Evolutionary conservation across 2,329 filamentous ascomycete species (phyloP), one percentile per base, ranked within the genome.

Genomic region (Ramichloridium luteum): DNA sequence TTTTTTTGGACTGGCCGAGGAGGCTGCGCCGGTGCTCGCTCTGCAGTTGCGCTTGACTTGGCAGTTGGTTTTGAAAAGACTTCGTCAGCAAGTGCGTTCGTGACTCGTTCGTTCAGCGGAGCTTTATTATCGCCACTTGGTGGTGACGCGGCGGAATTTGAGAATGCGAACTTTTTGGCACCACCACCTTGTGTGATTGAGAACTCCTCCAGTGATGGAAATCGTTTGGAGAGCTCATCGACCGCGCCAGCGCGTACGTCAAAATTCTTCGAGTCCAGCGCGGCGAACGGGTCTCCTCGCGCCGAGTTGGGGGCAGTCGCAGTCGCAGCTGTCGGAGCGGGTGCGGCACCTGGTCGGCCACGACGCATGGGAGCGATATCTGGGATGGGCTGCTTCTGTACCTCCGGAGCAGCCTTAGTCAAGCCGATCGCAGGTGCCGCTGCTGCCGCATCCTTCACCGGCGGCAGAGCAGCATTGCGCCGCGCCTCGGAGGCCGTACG

Each of bases 361-460:
- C 90, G 72, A 38, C 90, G 74, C 90, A 96, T 96, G 1, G 88
- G 90, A 22, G 81, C 77, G 39, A 98, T 84, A 14, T 94, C 84
- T 6, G 90, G 90, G 33, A 96, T 76, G 6, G 69, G 64, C 44
- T 79, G 73, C 32, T 80, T 72, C 44, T 80, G 71, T 34, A 80
- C 73, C 15, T 74, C 62, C 2, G 79, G 75, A n/a, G 80, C 75
- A 4, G 83, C 74, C 48, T 88, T 88, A 11, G 85, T 77, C 8
- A 88, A 78, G 6, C 88, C 85, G 17, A 93, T 74, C 8, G 43
- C 34, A n/a, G n/a, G n/a, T n/a, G n/a, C n/a, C 6, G 44, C 38
- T 10, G 44, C 37, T 3, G 37, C 37, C 10, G 43, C 26, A 5
- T 65, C 58, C 5, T 74, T 67, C 13, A 68, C 56, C 10, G 68